Evolutionary conservation across 208 protist genomes (phyloP).

Genomic region (Angomonas deanei): DNA sequence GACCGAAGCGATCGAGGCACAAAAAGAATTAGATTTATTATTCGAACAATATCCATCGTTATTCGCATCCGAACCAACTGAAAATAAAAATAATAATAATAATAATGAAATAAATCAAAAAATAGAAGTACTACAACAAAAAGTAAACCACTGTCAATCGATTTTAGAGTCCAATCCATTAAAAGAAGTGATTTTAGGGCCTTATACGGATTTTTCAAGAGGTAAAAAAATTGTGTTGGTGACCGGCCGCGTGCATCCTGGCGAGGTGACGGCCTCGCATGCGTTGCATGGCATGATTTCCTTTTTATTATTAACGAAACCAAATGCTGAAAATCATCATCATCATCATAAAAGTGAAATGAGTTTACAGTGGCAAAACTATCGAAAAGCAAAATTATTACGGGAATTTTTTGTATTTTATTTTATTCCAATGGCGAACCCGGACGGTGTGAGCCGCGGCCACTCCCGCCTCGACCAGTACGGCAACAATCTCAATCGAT

Average conservation of each 20-base stretch:
- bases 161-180: no score
- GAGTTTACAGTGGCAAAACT: not conserved
- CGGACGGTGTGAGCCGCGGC: conserved; percentile 91
- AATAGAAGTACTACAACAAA: no score
- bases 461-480: conserved; percentile 88
- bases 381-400: conserved; percentile 17
- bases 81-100: no score
- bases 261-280: conserved; percentile 88
- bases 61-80: no score
- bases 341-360: no score
- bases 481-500: conserved; percentile 93
- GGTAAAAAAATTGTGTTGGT: conserved; percentile 88
- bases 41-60: no score
- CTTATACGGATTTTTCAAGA: conserved; percentile 62
- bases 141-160: no score
- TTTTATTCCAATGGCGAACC: conserved; percentile 92
- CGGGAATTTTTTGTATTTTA: conserved; percentile 92
- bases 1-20: no score
- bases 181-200: conserved; percentile 26
- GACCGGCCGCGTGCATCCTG: conserved; percentile 90
- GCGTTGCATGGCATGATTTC: conserved; percentile 88
- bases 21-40: no score
- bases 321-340: not conserved
- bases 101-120: no score
- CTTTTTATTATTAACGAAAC: conserved; percentile 30